Evolutionary conservation across 2,329 filamentous ascomycete species (phyloP).

Genomic region (Eutypella sp.): DNA sequence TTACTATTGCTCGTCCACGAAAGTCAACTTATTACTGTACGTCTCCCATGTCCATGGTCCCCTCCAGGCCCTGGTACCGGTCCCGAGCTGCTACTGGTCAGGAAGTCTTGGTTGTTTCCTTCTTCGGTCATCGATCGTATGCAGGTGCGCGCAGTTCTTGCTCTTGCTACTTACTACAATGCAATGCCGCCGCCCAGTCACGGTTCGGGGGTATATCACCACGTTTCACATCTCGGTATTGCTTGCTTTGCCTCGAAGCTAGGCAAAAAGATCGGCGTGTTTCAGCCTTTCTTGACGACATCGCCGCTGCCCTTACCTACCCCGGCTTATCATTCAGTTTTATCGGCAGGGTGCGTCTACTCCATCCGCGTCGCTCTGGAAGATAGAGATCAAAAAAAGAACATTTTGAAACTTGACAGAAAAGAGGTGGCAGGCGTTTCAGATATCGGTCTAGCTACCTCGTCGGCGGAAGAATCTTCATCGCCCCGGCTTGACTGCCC

Average conservation of each 20-base stretch:
- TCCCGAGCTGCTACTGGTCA: background rate
- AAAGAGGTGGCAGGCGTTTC: background rate
- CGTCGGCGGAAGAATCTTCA: background rate
- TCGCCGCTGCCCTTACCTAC: background rate
- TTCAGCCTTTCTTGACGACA: background rate
- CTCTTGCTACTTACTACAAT: background rate
- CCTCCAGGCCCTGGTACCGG: background rate
- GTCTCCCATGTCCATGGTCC: too few relatives aligned
- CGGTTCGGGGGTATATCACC: background rate
- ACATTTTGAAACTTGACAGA: background rate
- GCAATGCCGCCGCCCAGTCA: background rate
- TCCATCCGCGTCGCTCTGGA: background rate
- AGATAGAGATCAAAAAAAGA: background rate
- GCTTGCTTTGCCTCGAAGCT: background rate
- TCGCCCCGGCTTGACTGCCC: too few relatives aligned
- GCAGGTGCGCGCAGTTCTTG: too few relatives aligned
- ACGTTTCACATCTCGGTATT: constrained; percentile 1
- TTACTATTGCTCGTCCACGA: too few relatives aligned
- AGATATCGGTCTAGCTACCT: too few relatives aligned
- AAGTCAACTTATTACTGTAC: too few relatives aligned
- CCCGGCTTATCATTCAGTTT: too few relatives aligned
- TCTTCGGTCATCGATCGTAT: background rate
- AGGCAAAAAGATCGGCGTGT: constrained; percentile 1
- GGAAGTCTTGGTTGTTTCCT: background rate
- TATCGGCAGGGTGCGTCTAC: too few relatives aligned